Evolutionary conservation across 2,329 filamentous ascomycete species (phyloP).

Genomic region (Colletotrichum sp.): DNA sequence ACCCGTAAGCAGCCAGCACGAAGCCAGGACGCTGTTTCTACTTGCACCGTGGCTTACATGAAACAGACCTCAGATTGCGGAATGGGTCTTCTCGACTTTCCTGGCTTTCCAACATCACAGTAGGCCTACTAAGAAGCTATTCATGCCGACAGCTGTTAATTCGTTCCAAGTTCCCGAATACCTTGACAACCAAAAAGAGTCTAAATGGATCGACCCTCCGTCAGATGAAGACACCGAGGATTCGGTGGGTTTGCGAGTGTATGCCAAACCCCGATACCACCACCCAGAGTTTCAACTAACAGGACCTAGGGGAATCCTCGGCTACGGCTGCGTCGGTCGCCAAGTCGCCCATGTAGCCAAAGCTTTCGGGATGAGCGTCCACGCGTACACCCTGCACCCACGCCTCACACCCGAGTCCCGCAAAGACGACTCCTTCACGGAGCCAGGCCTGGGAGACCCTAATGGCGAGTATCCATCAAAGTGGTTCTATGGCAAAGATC

Average conservation of each 20-base stretch:
- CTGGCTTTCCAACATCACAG: conserved; percentile 52
- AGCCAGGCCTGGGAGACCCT: conserved; percentile 67
- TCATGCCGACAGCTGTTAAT: neutral
- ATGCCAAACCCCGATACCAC: conserved; percentile 12
- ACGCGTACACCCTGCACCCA: conserved; percentile 76
- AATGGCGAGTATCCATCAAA: conserved; percentile 50
- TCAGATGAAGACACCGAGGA: conserved; percentile 40
- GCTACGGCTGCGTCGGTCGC: conserved; percentile 60
- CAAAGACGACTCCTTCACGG: conserved; percentile 68
- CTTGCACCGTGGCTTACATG: neutral
- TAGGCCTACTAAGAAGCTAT: conserved; percentile 30
- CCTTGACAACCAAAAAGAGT: conserved; percentile 45
- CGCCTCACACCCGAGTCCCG: conserved; percentile 70
- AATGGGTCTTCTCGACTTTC: conserved; percentile 61
- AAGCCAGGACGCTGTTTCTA: neutral
- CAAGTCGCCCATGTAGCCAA: conserved; percentile 61
- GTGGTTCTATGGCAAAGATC: conserved; percentile 57
- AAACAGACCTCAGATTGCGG: conserved; percentile 57
- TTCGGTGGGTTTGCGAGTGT: conserved; percentile 54
- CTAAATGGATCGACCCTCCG: conserved; percentile 44
- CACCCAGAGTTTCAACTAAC: neutral
- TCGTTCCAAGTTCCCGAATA: conserved; percentile 45
- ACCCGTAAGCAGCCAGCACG: conserved; percentile 43
- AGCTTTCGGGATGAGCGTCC: conserved; percentile 74
- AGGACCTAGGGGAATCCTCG: conserved; percentile 50